These are phyloP conservation scores for Tulasnella sp. DNA, from an alignment of 768 basidiomycete species.

Conservation along the genomic window DNA sequence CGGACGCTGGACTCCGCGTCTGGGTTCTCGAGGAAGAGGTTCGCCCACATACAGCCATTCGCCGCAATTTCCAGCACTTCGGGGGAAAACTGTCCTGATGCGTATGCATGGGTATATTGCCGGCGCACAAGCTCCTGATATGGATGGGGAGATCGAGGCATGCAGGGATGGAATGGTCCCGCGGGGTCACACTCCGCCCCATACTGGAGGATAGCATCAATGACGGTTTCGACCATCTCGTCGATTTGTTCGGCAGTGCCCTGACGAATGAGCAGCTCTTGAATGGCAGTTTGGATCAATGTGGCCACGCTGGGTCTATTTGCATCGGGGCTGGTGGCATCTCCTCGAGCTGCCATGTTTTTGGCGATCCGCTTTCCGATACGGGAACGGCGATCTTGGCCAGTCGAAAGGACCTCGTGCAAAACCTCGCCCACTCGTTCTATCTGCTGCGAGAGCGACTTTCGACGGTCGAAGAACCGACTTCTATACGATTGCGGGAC, in stretches of 20 bases:
- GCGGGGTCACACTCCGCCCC: constrained; percentile 4
- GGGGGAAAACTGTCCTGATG: constrained; percentile 5
- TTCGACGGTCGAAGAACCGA: constrained; percentile 58
- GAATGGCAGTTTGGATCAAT: constrained; percentile 13
- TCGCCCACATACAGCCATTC: constrained; percentile 21
- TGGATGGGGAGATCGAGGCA: not conserved
- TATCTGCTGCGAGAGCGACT: constrained; percentile 56
- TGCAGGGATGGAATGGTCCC: constrained; percentile 9
- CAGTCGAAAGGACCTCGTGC: constrained; percentile 8
- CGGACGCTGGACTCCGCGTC: constrained; percentile 9
- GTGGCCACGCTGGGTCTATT: constrained; percentile 5
- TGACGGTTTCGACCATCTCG: constrained; percentile 20
- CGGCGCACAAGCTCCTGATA: constrained; percentile 9
- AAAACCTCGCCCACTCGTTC: constrained; percentile 43
- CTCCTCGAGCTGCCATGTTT: not conserved
- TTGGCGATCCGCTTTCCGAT: not conserved
- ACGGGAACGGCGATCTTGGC: not conserved
- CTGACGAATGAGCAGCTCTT: constrained; percentile 17
- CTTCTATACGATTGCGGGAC: constrained; percentile 36
- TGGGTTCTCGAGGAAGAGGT: constrained; percentile 18
- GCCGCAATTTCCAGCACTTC: constrained; percentile 13
- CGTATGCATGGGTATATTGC: constrained; percentile 17
- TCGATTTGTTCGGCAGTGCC: constrained; percentile 1
- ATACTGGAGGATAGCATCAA: constrained; percentile 23
- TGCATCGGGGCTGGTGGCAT: not conserved